Evolutionary conservation across 164 flowering plant genomes (phyloP).

Genomic region (Liriodendron chinense): DNA sequence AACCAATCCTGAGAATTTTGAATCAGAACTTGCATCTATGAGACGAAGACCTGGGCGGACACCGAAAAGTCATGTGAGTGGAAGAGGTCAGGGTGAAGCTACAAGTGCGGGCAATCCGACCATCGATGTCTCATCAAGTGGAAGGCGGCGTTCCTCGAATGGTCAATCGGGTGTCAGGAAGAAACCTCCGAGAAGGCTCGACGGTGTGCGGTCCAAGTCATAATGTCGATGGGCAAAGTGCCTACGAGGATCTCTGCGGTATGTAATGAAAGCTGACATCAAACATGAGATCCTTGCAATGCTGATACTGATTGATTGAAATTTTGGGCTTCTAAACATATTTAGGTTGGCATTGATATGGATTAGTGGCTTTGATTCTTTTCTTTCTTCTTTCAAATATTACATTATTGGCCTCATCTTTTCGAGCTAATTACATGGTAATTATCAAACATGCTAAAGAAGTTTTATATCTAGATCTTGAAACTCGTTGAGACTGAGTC

Average conservation of each 20-base stretch:
- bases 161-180: slow-evolving; percentile 20
- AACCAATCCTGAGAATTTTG: slow-evolving; percentile 57
- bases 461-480: no score
- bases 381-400: no score
- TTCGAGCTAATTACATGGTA: no score
- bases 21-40: slow-evolving; percentile 30
- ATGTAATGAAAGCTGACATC: slow-evolving; percentile 3
- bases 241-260: slow-evolving; percentile 28
- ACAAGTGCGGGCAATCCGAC: slow-evolving; percentile 11
- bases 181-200: slow-evolving; percentile 3
- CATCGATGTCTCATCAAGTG: slow-evolving; percentile 13
- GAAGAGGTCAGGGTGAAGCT: slow-evolving; percentile 27
- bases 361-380: no score
- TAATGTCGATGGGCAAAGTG: slow-evolving; percentile 9
- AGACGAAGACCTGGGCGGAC: slow-evolving; percentile 32
- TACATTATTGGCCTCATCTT: no score
- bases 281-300: no score
- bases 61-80: neutral
- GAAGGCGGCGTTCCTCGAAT: slow-evolving; percentile 10
- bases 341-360: no score
- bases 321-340: no score
- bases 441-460: no score
- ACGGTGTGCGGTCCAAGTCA: slow-evolving; percentile 10
- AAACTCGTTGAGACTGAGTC: no score
- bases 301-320: no score